Base-by-base conservation (phyloP, 495 filamentous ascomycete species). In the Halenospora varia region DNA sequence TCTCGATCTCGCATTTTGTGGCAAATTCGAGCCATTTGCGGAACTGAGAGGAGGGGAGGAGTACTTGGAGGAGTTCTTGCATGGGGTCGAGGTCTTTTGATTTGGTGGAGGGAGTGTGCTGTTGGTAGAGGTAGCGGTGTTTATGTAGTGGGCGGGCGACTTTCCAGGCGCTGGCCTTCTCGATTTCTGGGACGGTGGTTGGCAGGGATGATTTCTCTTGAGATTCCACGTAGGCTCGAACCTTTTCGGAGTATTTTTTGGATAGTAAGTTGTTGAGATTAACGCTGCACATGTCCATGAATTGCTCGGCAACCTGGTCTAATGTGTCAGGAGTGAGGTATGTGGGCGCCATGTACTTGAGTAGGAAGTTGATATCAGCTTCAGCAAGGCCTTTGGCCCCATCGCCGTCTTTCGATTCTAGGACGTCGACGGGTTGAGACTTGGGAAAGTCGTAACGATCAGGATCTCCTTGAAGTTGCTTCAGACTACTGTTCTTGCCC, bases 271-370 rank as follows among this genome's bases (percentile, higher is more conserved):
- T 75, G 23, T 88, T 81, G 10, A 97, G 76, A 8, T 84, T 88
- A 26, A 97, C 83, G 55, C 87, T 92, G 10, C 87, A 94, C 58
- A 94, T 80, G 52, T 89, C 89, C 26, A 80, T 72, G 69, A 99
- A 97, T 20, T 85, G 80, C 18, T 88, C 85, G 10, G 81, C 78
- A 59, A 97, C 79, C 56, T 89, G 79, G 51, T 96, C 89, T 19
- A 96, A 81, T 18, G 92, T 96, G 67, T 96, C 90, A 0, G 94
- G 94, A 0, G 90, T 95, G n/a, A 99, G 80, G 65, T 96, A 97
- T 1, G 84, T 88, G 0, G 94, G 92, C 9, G 87, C 78, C 63
- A 99, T 83, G 72, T 89, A 99, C 58, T 92, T 84, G 10, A 97
- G 77, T 20, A 99, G 74, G 72, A 96, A 96, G 40, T 89, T 85